These are phyloP conservation scores for Trichoderma koningii DNA, from an alignment of 2,329 filamentous ascomycete genomes.

Conservation along the genomic window DNA sequence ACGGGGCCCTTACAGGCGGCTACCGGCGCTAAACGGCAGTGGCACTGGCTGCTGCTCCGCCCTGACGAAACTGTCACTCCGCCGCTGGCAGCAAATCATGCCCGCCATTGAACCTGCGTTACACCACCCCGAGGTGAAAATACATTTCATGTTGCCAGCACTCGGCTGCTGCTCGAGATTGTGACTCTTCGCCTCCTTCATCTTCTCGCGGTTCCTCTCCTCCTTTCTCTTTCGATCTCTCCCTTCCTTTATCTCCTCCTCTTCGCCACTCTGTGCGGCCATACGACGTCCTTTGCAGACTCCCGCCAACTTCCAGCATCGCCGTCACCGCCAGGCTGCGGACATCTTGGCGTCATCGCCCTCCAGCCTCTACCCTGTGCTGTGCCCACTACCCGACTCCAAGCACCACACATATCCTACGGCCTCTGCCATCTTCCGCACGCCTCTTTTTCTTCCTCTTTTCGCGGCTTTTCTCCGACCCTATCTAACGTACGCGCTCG, in stretches of 20 bases:
- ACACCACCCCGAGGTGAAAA: background rate
- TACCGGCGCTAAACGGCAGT: background rate
- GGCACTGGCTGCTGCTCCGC: too few species aligned
- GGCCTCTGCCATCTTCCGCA: constrained; percentile 8
- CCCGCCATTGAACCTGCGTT: background rate
- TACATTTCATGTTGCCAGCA: constrained; percentile 2
- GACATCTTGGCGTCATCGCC: constrained; percentile 5
- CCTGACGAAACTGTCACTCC: constrained; percentile 10
- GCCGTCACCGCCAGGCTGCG: constrained; percentile 9
- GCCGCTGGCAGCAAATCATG: background rate
- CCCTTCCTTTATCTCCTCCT: background rate
- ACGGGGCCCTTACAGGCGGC: too few species aligned
- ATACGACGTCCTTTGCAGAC: background rate
- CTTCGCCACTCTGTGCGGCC: constrained; percentile 4
- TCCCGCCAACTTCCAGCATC: background rate
- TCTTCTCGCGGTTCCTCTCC: background rate
- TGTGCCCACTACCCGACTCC: background rate
- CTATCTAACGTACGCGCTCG: background rate
- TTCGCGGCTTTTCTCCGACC: background rate
- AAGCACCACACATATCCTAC: background rate
- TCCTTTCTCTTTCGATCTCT: background rate
- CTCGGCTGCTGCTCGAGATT: constrained; percentile 5
- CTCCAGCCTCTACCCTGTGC: background rate
- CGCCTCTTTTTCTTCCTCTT: constrained; percentile 3
- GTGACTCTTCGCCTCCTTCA: constrained; percentile 16